Conservation (phyloP, 73 alveolate species). For the Paramecium biaurelia region DNA sequence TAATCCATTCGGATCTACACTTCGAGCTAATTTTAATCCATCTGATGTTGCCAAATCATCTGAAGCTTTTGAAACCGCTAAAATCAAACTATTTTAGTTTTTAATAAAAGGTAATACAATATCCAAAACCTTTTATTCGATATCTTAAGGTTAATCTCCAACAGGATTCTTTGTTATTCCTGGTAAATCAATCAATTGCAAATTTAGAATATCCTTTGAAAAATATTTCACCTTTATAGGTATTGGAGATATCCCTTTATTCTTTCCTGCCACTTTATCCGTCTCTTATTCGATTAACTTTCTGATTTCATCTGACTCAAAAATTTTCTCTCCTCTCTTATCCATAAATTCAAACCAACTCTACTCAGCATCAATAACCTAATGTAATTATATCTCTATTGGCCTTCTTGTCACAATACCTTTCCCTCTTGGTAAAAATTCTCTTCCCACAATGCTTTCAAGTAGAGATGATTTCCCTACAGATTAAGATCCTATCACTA, state of each 20-base stretch:
- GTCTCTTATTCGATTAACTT: slow-evolving; percentile 83
- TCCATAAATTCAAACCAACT: slow-evolving; percentile 79
- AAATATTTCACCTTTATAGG: slow-evolving; percentile 83
- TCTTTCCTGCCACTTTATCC: slow-evolving; percentile 73
- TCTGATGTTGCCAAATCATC: slow-evolving; percentile 94
- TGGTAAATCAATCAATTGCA: slow-evolving; percentile 96
- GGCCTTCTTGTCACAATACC: slow-evolving; percentile 98
- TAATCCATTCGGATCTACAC: slow-evolving; percentile 89
- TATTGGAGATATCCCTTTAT: slow-evolving; percentile 73
- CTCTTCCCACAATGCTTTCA: slow-evolving; percentile 93
- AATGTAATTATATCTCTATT: slow-evolving; percentile 75
- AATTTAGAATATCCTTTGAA: slow-evolving; percentile 88
- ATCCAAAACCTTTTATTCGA: slow-evolving; percentile 80
- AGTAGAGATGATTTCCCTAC: slow-evolving; percentile 92
- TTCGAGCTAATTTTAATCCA: slow-evolving; percentile 90
- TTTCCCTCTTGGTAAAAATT: slow-evolving; percentile 94
- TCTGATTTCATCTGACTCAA: slow-evolving; percentile 78
- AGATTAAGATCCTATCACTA: slow-evolving; percentile 80
- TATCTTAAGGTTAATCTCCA: slow-evolving; percentile 94
- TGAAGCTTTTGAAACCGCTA: slow-evolving; percentile 94
- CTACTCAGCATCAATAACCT: slow-evolving; percentile 22
- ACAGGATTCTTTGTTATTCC: slow-evolving; percentile 93
- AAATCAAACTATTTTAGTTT: slow-evolving; percentile 81
- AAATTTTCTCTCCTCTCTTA: slow-evolving; percentile 68
- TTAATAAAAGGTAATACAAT: slow-evolving; percentile 79